Conservation (phyloP, 148 eudicot genomes). For the Cornus controversa region DNA sequence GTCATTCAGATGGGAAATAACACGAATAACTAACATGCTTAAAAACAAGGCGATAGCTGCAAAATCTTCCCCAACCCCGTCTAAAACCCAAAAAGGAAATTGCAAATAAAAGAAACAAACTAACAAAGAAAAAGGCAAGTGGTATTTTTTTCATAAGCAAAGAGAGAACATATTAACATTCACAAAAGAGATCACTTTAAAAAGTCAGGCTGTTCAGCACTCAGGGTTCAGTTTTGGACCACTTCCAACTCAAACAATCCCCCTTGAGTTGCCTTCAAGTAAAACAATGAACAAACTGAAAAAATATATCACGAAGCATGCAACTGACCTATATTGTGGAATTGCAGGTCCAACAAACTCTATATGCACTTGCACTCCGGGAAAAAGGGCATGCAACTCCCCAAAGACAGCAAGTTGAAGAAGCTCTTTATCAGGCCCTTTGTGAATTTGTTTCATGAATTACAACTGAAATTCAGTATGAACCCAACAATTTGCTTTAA, state of each 20-base stretch:
- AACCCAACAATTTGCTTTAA: neutral
- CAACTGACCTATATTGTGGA: conserved; percentile 60
- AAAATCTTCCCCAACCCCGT: neutral
- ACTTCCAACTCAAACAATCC: neutral
- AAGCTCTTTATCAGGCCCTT: conserved; percentile 94
- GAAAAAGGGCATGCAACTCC: conserved; percentile 80
- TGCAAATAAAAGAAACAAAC: neutral
- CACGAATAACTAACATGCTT: neutral
- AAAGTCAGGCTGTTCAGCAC: neutral
- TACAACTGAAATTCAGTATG: conserved; percentile 7
- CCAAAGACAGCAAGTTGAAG: conserved; percentile 70
- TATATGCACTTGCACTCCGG: conserved; percentile 46
- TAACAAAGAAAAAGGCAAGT: neutral
- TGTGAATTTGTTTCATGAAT: conserved; percentile 10
- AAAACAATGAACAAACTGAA: neutral
- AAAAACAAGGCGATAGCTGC: neutral
- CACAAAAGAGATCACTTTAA: neutral
- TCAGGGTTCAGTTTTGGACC: neutral
- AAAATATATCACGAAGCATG: neutral
- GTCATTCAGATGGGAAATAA: conserved; percentile 13
- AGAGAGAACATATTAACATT: neutral
- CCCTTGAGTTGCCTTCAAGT: neutral
- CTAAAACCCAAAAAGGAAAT: neutral
- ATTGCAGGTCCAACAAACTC: conserved; percentile 79
- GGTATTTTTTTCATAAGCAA: too few species aligned